Base-by-base conservation (phyloP, 2,329 filamentous ascomycete species). In the Tolypocladium pustulatum region DNA sequence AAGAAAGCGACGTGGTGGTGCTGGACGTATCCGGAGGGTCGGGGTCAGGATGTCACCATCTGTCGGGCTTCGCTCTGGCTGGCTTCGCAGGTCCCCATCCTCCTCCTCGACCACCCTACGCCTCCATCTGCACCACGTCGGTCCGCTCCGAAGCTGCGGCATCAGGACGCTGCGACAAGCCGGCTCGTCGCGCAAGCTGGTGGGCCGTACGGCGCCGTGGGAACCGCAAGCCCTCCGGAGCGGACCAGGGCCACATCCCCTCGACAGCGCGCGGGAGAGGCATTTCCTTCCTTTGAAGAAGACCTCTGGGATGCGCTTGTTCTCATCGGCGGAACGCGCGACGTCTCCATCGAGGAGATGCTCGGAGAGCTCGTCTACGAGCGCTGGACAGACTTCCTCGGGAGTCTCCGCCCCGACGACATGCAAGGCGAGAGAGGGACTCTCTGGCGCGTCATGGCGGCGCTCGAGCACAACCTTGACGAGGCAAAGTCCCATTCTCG, bases 331-430 rank as follows among this genome's bases (percentile, higher is more conserved):
- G 57, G 56, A 8, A 32, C 57, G 36, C 36, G 38, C 38, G 54
- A 57, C 27, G 51, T 22, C 4, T 37, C 38, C 38, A 8, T 57
- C n/a, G 59, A 60, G 27, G 59, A 58, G 22, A 55, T 65, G 8
- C 51, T 70, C 1, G 62, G 64, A 12, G 66, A 69, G 38, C 43
- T 69, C 1, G 59, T 69, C 0, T 64, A 68, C 51, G 63, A 66
- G 7, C 59, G 62, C 4, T 71, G 69, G 69, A 57, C 66, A 1
- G 61, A 63, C 4, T 63, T 60, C 8, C 57, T 71, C 62, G 2
- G 53, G 61, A 0, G 64, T 63, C 46, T 51, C 2, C 4, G 46
- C 25, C 46, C 15, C 15, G 46, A 51, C 46, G 7, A 25, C 25
- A 25, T 15, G 13, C 46, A 20, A 8, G 46, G 20, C 46, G 12